Evolutionary conservation across 78 protist genomes (phyloP).

Genomic region (Isochrysis galbana): DNA sequence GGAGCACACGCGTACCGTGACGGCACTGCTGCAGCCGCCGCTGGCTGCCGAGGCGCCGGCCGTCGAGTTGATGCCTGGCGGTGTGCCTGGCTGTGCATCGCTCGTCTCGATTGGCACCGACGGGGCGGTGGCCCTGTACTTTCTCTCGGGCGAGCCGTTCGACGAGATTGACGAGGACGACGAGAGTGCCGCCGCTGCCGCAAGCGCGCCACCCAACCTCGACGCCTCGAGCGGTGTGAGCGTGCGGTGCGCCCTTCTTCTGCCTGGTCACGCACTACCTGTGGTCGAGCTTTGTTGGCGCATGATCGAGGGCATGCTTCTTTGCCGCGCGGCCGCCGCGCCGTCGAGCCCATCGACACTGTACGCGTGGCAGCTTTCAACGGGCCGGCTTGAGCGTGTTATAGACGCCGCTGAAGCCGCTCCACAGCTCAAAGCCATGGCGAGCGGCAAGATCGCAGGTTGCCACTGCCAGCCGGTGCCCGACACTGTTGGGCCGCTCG

Average conservation of each 20-base stretch:
- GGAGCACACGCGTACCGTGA: background rate
- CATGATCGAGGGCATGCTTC: background rate
- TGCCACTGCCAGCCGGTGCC: too few relatives aligned
- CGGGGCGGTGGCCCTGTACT: background rate
- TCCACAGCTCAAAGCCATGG: background rate
- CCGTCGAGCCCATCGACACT: background rate
- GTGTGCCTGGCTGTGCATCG: too few relatives aligned
- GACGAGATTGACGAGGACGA: background rate
- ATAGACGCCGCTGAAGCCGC: background rate
- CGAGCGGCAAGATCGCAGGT: too few relatives aligned
- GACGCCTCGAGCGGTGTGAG: background rate
- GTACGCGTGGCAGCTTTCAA: background rate
- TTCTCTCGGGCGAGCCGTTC: background rate
- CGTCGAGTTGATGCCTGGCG: too few relatives aligned
- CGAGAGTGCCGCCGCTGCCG: background rate
- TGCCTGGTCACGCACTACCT: background rate
- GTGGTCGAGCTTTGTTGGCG: background rate
- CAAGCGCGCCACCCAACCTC: background rate
- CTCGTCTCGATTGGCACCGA: background rate
- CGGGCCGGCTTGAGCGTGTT: background rate
- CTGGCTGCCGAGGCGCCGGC: background rate
- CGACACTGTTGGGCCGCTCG: too few relatives aligned
- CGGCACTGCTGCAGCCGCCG: slow-evolving; percentile 19
- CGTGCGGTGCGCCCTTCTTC: background rate
- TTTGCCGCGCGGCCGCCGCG: background rate